phyloP scores from a whole-genome alignment of 331 rosid genomes.

The Malus hybrid region DNA sequence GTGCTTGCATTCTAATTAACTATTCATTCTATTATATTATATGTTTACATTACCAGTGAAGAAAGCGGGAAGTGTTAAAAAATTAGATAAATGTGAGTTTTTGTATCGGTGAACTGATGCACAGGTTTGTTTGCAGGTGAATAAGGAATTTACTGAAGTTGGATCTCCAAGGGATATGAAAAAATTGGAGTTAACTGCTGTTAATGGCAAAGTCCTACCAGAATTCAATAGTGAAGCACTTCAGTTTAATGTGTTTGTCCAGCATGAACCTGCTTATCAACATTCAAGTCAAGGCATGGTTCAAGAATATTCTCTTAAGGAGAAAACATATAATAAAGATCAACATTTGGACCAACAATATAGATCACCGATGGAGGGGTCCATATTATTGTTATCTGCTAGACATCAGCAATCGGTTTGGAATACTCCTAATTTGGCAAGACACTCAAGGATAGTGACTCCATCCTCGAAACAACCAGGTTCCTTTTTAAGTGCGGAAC shows the following conservation, averaged over 20 bases:
- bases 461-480: conserved; percentile 25
- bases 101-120: not conserved
- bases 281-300: conserved; percentile 13
- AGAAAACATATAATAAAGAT: conserved; percentile 11
- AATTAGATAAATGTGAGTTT: not conserved
- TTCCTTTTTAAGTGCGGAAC: conserved; percentile 18
- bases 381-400: conserved; percentile 18
- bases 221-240: conserved; percentile 17
- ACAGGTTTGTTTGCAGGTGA: conserved; percentile 34
- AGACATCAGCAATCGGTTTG: conserved; percentile 13
- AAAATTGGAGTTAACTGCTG: conserved; percentile 20
- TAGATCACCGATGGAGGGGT: conserved; percentile 21
- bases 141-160: conserved; percentile 20
- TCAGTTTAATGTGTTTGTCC: conserved; percentile 22
- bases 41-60: not conserved
- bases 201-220: conserved; percentile 15
- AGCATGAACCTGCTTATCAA: conserved; percentile 17
- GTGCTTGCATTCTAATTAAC: not conserved
- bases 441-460: conserved; percentile 26
- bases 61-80: not conserved
- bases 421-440: conserved; percentile 36
- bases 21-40: not conserved
- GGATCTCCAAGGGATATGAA: conserved; percentile 5
- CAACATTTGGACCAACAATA: conserved; percentile 21
- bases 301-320: conserved; percentile 24